Percentiles rank a stretch among this genome's conserved stretches.
These are phyloP conservation scores for Lonicera japonica DNA, from an alignment of 129 eudicot genomes.

Conservation along the genomic window DNA sequence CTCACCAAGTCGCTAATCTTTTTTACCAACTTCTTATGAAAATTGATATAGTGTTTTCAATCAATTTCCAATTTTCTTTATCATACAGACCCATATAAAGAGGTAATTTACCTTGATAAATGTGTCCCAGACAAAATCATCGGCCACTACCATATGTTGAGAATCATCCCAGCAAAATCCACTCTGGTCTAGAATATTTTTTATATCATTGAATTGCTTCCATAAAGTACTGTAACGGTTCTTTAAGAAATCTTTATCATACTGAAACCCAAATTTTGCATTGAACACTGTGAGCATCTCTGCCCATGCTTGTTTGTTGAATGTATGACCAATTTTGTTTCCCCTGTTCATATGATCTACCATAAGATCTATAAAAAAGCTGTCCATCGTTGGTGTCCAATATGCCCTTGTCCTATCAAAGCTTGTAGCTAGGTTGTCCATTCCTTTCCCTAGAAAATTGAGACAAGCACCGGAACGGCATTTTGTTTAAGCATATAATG, in stretches of 20 bases:
- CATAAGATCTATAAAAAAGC: background rate
- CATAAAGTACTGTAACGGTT: background rate
- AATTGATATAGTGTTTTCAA: too few species aligned
- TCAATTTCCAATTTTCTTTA: too few species aligned
- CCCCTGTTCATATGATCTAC: background rate
- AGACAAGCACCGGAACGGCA: background rate
- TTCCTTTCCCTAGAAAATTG: background rate
- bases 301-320: background rate
- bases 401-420: background rate
- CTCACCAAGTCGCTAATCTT: too few species aligned
- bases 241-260: background rate
- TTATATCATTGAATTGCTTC: background rate
- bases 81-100: too few species aligned
- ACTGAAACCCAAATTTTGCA: background rate
- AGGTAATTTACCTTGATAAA: background rate
- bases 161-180: background rate
- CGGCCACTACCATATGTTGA: background rate
- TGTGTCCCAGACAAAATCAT: background rate
- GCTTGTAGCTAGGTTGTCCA: background rate
- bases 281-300: background rate
- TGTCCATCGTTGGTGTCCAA: background rate
- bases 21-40: too few species aligned
- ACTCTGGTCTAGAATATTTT: background rate
- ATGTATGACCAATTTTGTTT: background rate
- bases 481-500: too few species aligned